Percentiles rank a stretch among this genome's conserved stretches.
These are phyloP conservation scores for Canariomyces notabilis DNA, from an alignment of 2,329 filamentous ascomycete species.

Conservation along the genomic window DNA sequence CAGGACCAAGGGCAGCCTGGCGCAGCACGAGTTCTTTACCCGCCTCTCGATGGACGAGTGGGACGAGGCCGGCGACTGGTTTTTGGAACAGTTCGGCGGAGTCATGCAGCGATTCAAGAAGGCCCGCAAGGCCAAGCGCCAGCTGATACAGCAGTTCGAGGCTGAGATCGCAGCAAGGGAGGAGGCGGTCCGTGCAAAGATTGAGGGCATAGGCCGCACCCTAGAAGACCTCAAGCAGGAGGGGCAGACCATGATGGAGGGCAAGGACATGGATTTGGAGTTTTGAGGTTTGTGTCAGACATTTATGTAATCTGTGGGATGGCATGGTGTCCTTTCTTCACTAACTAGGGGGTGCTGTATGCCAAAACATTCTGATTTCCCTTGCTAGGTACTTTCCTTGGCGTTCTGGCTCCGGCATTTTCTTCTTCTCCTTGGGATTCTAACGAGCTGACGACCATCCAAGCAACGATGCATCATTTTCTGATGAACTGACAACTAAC, in stretches of 20 bases:
- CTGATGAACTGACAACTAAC: conserved; percentile 12
- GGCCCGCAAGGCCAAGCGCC: conserved; percentile 46
- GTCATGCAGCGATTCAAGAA: conserved; percentile 46
- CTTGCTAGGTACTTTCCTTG: neutral
- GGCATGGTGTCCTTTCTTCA: neutral
- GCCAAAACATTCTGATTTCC: neutral
- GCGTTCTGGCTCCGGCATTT: neutral
- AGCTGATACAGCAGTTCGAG: conserved; percentile 48
- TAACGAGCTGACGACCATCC: conserved; percentile 15
- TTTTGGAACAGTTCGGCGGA: conserved; percentile 48
- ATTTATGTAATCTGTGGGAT: neutral
- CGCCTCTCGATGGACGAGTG: conserved; percentile 52
- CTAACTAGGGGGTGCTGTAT: conserved; percentile 5
- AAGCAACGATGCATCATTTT: conserved; percentile 5
- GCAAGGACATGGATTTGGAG: conserved; percentile 33
- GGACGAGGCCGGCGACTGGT: conserved; percentile 58
- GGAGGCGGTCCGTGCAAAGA: conserved; percentile 48
- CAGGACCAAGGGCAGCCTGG: conserved; percentile 37
- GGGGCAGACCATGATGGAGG: conserved; percentile 51
- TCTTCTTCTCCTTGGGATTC: conserved; percentile 2
- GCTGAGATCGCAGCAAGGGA: conserved; percentile 50
- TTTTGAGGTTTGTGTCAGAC: conserved; percentile 5
- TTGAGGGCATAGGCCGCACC: conserved; percentile 51
- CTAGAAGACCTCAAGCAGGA: conserved; percentile 52
- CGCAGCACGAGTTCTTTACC: conserved; percentile 48